These are phyloP conservation scores for Eimeria brunetti DNA, from an alignment of 169 alveolate genomes.

Conservation along the genomic window DNA sequence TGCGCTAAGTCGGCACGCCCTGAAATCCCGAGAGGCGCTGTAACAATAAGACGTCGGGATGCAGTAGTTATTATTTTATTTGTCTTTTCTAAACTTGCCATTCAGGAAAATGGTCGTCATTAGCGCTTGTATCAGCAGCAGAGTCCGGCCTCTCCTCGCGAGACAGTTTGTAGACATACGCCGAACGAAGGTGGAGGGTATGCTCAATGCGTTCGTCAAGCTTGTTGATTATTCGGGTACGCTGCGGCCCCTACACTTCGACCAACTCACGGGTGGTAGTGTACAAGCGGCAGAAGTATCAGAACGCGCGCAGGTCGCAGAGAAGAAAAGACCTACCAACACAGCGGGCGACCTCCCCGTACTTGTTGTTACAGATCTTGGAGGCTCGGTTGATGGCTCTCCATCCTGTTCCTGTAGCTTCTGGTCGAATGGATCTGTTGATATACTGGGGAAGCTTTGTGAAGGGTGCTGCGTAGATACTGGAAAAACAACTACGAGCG, in stretches of 20 bases:
- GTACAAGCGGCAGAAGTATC: background rate
- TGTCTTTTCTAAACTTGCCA: background rate
- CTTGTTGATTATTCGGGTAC: slow-evolving; percentile 83
- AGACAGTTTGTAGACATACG: slow-evolving; percentile 93
- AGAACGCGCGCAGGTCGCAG: background rate
- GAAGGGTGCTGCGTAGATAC: background rate
- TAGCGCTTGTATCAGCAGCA: slow-evolving; percentile 88
- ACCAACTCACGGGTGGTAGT: background rate
- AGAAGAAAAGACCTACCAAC: background rate
- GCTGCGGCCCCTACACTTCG: background rate
- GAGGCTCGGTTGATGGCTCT: background rate
- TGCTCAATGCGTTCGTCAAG: slow-evolving; percentile 86
- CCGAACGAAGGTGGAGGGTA: slow-evolving; percentile 91
- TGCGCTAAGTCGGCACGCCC: background rate
- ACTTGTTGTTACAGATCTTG: background rate
- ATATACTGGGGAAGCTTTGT: background rate
- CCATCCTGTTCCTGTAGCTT: background rate
- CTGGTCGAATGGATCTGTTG: background rate
- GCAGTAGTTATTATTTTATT: background rate
- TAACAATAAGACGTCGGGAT: slow-evolving; percentile 15
- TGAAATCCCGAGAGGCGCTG: background rate
- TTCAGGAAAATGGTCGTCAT: slow-evolving; percentile 87
- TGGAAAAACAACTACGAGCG: background rate
- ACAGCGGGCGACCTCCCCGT: background rate
- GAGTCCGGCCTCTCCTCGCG: slow-evolving; percentile 91